Evolutionary conservation across 164 flowering plant genomes (phyloP).

Genomic region (Cinnamomum micranthum): DNA sequence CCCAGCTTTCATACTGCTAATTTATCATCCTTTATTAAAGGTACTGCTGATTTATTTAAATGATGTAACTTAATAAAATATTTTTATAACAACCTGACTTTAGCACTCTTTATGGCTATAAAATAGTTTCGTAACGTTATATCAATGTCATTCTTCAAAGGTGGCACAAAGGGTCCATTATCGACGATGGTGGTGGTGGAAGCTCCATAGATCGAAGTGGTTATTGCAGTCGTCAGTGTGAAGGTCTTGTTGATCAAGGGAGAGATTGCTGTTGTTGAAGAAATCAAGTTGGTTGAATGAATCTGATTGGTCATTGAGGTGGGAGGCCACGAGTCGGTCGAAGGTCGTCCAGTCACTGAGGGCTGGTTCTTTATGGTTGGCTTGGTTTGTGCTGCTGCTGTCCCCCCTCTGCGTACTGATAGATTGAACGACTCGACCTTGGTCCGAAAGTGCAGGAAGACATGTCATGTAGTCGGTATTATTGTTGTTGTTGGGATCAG

Average conservation of each 20-base stretch:
- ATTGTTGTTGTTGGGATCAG: conserved; percentile 7
- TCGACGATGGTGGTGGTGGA: conserved; percentile 41
- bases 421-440: not conserved
- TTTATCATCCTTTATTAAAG: too few relatives aligned
- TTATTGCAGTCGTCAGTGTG: conserved; percentile 26
- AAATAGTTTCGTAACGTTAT: not conserved
- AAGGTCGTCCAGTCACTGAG: conserved; percentile 52
- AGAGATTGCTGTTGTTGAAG: conserved; percentile 24
- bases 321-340: conserved; percentile 61
- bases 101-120: too few relatives aligned
- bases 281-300: conserved; percentile 33
- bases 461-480: conserved; percentile 3
- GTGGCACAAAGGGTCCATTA: conserved; percentile 28
- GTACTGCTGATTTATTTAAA: too few relatives aligned
- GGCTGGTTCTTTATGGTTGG: conserved; percentile 2
- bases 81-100: too few relatives aligned
- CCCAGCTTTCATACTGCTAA: conserved; percentile 14
- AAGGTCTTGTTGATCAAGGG: conserved; percentile 24
- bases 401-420: too few relatives aligned
- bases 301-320: conserved; percentile 48
- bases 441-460: conserved; percentile 5
- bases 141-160: not conserved
- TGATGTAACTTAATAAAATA: too few relatives aligned
- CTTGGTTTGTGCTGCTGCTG: not conserved
- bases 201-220: conserved; percentile 57